Conservation (phyloP, 176 grass and related monocot genomes). For the Aegilops bicornis region DNA sequence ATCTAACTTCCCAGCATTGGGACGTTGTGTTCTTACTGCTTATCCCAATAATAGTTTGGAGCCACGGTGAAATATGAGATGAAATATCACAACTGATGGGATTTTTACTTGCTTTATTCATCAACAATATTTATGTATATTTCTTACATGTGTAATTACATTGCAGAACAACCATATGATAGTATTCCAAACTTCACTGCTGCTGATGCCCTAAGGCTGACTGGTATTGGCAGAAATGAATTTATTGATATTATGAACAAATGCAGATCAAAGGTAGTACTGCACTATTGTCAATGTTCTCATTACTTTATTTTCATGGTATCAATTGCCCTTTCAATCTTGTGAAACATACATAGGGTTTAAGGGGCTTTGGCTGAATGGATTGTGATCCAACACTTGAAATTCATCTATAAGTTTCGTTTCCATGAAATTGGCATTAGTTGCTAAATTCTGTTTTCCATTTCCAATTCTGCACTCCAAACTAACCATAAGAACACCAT, state of each 20-base stretch:
- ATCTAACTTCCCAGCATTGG: slow-evolving; percentile 4
- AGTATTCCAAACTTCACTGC: slow-evolving; percentile 99
- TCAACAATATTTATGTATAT: not conserved
- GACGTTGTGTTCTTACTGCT: not conserved
- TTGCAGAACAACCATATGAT: slow-evolving; percentile 99
- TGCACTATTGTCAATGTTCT: not conserved
- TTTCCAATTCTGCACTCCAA: not conserved
- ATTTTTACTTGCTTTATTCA: slow-evolving; percentile 19
- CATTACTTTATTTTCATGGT: not conserved
- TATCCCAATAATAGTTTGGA: not conserved
- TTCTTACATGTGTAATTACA: slow-evolving; percentile 45
- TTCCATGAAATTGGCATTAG: not conserved
- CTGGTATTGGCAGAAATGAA: slow-evolving; percentile 94
- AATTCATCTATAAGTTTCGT: not conserved
- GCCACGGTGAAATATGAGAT: not conserved
- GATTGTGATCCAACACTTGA: not conserved
- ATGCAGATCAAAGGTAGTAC: slow-evolving; percentile 95
- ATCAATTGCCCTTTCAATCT: slow-evolving; percentile 22
- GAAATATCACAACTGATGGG: not conserved
- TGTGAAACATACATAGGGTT: slow-evolving; percentile 20
- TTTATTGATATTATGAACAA: slow-evolving; percentile 99
- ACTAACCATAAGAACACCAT: not conserved
- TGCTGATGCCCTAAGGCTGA: slow-evolving; percentile 92
- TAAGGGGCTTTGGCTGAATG: not conserved
- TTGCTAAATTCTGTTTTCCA: not conserved